Evolutionary conservation across 2,329 filamentous ascomycete species (phyloP), one percentile per base, ranked within the genome.

Genomic region (Raffaelea ambrosiae): DNA sequence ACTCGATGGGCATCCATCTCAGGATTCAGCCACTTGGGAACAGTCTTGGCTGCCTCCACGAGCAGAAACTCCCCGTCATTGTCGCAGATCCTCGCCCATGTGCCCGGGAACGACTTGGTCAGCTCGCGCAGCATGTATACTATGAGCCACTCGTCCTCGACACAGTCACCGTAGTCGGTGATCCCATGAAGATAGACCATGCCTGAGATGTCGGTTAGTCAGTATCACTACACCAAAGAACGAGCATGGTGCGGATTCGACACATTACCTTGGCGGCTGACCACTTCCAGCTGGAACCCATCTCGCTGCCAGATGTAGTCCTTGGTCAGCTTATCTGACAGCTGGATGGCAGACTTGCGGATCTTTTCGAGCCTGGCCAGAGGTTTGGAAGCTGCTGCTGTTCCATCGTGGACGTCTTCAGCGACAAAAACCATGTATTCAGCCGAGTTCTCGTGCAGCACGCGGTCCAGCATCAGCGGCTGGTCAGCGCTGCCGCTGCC

Each of bases 221-320:
- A 41, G 7, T 16, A 23, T 11, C 8, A 40, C 2, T 5, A 22
- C 10, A 8, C 19, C 40, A 46, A 23, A 21, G n/a, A 16, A 23
- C 41, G n/a, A n/a, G n/a, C n/a, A n/a, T n/a, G n/a, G n/a, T n/a
- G n/a, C n/a, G n/a, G n/a, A 19, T 18, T 35, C 4, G n/a, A 33
- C 20, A 18, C 53, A 69, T 58, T 61, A 83, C 82, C 80, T 58
- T 71, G 65, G 20, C 71, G 68, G 46, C 66, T 84, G 66, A 72
- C 84, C 58, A 72, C 72, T 18, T 84, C 77, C 5, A 95, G 67
- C n/a, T 73, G 75, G 53, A 98, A 90, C 0, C 73, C 68, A 46
- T 95, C 89, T 13, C 89, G 80, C 63, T 98, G 93, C 93, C 93
- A 98, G 53, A 98, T 95, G 58, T 96, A 95, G 52, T 87, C 83